Conservation (phyloP, 345 rosid genomes). For the Gossypium arboreum region DNA sequence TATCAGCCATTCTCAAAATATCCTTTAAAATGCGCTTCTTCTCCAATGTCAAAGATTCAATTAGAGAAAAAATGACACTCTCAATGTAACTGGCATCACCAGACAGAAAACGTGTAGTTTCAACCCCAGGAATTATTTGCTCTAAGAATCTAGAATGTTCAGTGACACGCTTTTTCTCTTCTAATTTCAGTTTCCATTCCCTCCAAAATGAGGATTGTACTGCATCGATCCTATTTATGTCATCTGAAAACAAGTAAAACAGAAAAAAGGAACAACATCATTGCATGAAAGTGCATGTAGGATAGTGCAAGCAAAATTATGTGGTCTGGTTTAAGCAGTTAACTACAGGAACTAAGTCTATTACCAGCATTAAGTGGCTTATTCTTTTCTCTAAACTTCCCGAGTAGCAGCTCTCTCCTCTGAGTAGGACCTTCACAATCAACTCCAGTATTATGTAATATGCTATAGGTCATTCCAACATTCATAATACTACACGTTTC, state of each 20-base stretch:
- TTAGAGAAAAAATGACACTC: constrained; percentile 49
- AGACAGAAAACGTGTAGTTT: constrained; percentile 72
- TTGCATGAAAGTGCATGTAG: background rate
- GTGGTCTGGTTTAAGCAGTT: background rate
- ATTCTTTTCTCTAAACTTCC: constrained; percentile 66
- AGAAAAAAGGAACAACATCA: constrained; percentile 15
- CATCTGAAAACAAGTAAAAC: constrained; percentile 48
- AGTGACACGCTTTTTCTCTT: constrained; percentile 68
- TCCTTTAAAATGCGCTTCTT: constrained; percentile 70
- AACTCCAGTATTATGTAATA: constrained; percentile 71
- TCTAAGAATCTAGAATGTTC: constrained; percentile 78
- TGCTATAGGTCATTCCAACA: constrained; percentile 82
- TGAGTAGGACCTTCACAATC: constrained; percentile 68
- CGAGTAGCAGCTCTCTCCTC: constrained; percentile 69
- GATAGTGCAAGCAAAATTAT: constrained; percentile 3
- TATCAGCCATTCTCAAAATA: constrained; percentile 54
- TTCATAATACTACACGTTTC: constrained; percentile 90
- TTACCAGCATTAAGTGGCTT: constrained; percentile 62
- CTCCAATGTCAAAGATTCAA: constrained; percentile 66
- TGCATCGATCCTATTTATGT: constrained; percentile 64
- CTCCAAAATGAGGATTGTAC: constrained; percentile 91
- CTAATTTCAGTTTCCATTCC: constrained; percentile 92
- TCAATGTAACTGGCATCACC: constrained; percentile 65
- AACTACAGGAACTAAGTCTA: constrained; percentile 16
- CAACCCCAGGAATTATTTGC: constrained; percentile 84